Conservation (phyloP, 345 rosid genomes). For the Rhizophora apiculata region DNA sequence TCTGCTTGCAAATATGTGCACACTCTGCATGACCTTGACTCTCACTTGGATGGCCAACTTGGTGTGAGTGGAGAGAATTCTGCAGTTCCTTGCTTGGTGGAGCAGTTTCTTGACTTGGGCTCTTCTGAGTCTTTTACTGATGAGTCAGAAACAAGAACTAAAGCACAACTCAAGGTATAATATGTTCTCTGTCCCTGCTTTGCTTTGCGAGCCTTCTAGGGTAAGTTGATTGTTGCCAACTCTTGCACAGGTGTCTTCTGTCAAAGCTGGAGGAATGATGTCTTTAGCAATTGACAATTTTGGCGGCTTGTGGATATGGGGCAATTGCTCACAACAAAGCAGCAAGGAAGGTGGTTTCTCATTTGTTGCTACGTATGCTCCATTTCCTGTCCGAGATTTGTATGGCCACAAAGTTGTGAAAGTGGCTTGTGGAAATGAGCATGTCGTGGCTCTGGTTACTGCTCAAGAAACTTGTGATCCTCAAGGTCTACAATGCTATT, state of each 20-base stretch:
- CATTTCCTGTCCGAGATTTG: constrained; percentile 55
- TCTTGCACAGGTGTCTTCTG: constrained; percentile 55
- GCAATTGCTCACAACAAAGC: constrained; percentile 61
- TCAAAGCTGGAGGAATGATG: constrained; percentile 88
- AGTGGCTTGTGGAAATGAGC: constrained; percentile 92
- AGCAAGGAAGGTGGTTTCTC: constrained; percentile 37
- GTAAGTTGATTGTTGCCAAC: constrained; percentile 2
- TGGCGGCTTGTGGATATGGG: constrained; percentile 92
- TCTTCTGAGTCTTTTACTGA: constrained; percentile 28
- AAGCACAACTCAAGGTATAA: constrained; percentile 49
- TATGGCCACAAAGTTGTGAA: constrained; percentile 72
- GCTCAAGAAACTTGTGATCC: constrained; percentile 44
- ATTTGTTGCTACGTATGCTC: constrained; percentile 47
- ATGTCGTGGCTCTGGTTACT: constrained; percentile 69
- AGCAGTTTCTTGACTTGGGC: constrained; percentile 37
- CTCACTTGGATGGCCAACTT: constrained; percentile 78
- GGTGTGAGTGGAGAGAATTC: constrained; percentile 59
- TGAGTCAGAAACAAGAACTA: constrained; percentile 29
- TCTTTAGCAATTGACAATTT: constrained; percentile 75
- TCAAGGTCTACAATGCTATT: constrained; percentile 54
- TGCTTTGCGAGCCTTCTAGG: neutral
- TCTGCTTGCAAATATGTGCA: constrained; percentile 11
- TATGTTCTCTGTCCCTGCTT: neutral
- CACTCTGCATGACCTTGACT: constrained; percentile 52
- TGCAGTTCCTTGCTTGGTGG: constrained; percentile 47